A percentile compares a stretch with the other conserved stretches of the same genome.
These are phyloP conservation scores for Heritiera littoralis DNA, from an alignment of 345 rosid genomes.

Conservation along the genomic window DNA sequence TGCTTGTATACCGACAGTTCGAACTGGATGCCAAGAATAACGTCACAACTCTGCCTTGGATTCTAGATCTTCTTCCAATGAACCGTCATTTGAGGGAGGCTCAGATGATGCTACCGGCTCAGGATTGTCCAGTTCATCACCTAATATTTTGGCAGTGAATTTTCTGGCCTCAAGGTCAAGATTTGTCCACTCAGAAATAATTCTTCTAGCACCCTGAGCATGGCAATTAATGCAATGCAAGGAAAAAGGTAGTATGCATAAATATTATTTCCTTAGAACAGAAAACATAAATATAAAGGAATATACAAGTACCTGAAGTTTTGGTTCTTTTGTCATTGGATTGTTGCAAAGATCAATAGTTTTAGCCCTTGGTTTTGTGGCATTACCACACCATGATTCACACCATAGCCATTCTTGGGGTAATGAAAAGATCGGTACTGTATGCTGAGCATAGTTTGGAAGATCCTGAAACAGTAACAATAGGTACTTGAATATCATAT, in stretches of 20 bases:
- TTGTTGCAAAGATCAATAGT: conserved; percentile 98
- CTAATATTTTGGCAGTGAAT: conserved; percentile 73
- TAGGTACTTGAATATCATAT: not conserved
- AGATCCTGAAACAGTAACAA: conserved; percentile 72
- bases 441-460: conserved; percentile 98
- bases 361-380: conserved; percentile 87
- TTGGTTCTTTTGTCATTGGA: conserved; percentile 99
- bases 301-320: conserved; percentile 65
- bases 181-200: conserved; percentile 79
- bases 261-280: not conserved
- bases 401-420: conserved; percentile 99
- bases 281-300: not conserved
- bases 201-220: conserved; percentile 86
- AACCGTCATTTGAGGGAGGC: conserved; percentile 22
- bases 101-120: conserved; percentile 36
- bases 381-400: conserved; percentile 99
- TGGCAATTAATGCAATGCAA: not conserved
- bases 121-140: conserved; percentile 66
- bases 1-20: not conserved
- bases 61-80: conserved; percentile 57
- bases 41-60: conserved; percentile 70
- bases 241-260: not conserved
- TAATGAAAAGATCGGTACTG: conserved; percentile 87
- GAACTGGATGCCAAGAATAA: not conserved
- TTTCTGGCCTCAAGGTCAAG: conserved; percentile 73